Conservation (phyloP, 1,284 basidiomycete species). For the Malassezia obtusa region DNA sequence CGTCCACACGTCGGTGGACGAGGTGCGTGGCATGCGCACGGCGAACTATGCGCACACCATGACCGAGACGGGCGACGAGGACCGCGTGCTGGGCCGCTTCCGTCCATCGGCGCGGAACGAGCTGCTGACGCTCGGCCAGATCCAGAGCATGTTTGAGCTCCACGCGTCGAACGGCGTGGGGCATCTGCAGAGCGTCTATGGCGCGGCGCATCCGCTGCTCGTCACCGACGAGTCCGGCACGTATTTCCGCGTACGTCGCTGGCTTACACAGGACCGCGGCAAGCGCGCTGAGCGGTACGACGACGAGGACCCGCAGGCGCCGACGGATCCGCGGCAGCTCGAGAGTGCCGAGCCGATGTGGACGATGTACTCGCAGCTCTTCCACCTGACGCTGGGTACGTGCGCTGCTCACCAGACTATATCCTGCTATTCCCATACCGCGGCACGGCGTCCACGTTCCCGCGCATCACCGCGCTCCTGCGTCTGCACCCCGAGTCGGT, state of each 20-base stretch:
- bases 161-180: conserved; percentile 8
- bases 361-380: conserved; percentile 42
- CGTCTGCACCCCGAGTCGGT: conserved; percentile 59
- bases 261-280: conserved; percentile 14
- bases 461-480: conserved; percentile 58
- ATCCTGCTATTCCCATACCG: conserved; percentile 57
- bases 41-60: conserved; percentile 49
- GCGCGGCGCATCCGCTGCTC: conserved; percentile 35
- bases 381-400: conserved; percentile 36
- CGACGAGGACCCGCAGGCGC: conserved; percentile 23
- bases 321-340: conserved; percentile 28
- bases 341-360: conserved; percentile 42
- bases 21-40: conserved; percentile 42
- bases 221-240: conserved; percentile 13
- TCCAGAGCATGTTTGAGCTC: conserved; percentile 55
- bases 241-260: conserved; percentile 22
- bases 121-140: conserved; percentile 59
- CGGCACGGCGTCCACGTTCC: conserved; percentile 18
- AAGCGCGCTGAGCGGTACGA: conserved; percentile 33
- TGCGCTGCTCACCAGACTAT: conserved; percentile 54
- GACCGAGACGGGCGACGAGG: conserved; percentile 34
- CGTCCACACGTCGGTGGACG: conserved; percentile 69
- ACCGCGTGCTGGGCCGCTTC: conserved; percentile 21
- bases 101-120: conserved; percentile 47
- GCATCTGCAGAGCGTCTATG: conserved; percentile 23